Percentiles rank a stretch among this genome's conserved stretches.
Evolutionary conservation across 2,329 filamentous ascomycete species (phyloP).

Genomic region (Paecilomyces formosus): DNA sequence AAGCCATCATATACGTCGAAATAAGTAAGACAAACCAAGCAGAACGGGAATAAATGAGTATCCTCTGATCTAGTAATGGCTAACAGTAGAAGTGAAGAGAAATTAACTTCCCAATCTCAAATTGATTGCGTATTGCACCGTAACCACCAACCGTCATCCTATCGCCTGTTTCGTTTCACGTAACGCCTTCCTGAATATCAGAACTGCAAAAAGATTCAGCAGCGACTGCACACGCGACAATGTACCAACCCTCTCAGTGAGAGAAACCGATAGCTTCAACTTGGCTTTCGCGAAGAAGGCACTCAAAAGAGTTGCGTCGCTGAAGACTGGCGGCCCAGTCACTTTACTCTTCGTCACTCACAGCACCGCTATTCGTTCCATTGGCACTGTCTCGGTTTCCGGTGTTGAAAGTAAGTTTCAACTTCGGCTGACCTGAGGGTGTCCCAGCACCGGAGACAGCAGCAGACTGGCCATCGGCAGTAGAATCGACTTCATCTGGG

Average conservation of each 20-base stretch:
- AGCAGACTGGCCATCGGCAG: slow-evolving; percentile 44
- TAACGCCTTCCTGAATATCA: slow-evolving; percentile 12
- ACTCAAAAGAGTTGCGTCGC: neutral
- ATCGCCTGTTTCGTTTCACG: slow-evolving; percentile 14
- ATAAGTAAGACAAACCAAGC: neutral
- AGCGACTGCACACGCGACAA: slow-evolving; percentile 7
- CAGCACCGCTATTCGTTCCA: slow-evolving; percentile 22
- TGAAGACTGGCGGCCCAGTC: neutral
- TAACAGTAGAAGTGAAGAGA: slow-evolving; percentile 1
- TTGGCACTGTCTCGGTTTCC: slow-evolving; percentile 27
- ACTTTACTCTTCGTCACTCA: slow-evolving; percentile 25
- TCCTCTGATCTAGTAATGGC: slow-evolving; percentile 1
- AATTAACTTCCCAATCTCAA: slow-evolving; percentile 11
- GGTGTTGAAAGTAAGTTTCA: slow-evolving; percentile 59
- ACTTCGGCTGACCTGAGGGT: slow-evolving; percentile 50
- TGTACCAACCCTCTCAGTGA: slow-evolving; percentile 3
- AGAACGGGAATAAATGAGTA: slow-evolving; percentile 1
- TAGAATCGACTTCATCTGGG: slow-evolving; percentile 45
- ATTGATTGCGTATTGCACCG: slow-evolving; percentile 11
- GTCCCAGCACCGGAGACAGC: slow-evolving; percentile 47
- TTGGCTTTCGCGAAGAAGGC: slow-evolving; percentile 1
- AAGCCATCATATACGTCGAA: neutral
- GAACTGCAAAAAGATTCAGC: slow-evolving; percentile 9
- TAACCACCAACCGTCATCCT: slow-evolving; percentile 16
- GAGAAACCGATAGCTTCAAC: slow-evolving; percentile 3